Evolutionary conservation across 495 filamentous ascomycete species (phyloP), one percentile per base, ranked within the genome.

Genomic region (Tetracladium setigerum): DNA sequence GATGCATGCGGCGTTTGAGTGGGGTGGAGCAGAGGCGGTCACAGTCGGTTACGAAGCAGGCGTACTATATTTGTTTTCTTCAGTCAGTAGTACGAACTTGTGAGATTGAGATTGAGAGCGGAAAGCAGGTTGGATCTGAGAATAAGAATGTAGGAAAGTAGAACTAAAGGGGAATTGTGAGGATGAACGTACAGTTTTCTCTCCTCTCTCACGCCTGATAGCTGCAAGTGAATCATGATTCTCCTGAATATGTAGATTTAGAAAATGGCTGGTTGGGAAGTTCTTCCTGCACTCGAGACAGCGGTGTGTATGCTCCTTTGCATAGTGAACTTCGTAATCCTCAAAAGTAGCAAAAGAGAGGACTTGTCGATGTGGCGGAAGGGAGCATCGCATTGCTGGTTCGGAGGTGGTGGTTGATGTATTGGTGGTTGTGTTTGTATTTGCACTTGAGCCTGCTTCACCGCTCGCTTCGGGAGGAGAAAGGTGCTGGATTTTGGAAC

Each of bases 301-400:
- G 17, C 92, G 79, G 63, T 98, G 90, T 33, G 77, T 78, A 62
- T 98, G 92, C 1, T 73, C 62, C 57, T 88, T 82, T 16, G 70
- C 68, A 62, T 96, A 95, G 62, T 98, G 92, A 24, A 83, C 64
- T 53, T 96, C 91, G 57, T 89, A 96, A 13, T 89, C 87, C 36
- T 82, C 78, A 59, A 87, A 89, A 0, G 84, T 79, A 13, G 69
- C 45, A 57, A 98, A 96, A 1, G 67, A 64, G 22, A 87, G 53
- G 1, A 78, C 73, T 45, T 84, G 76, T 49, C 70, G 68, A 62
- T 95, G 89, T 4, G 85, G 84, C 35, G 89, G 87, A 14, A 95
- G 75, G 12, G 79, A 81, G 67, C 89, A 95, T 62, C 67, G 52
- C 58, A 61, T 61, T 14, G 30, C 17, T 24, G 47, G 38, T 17